Evolutionary conservation across 2,329 filamentous ascomycete genomes (phyloP).

Genomic region (Aspergillus cejpii): DNA sequence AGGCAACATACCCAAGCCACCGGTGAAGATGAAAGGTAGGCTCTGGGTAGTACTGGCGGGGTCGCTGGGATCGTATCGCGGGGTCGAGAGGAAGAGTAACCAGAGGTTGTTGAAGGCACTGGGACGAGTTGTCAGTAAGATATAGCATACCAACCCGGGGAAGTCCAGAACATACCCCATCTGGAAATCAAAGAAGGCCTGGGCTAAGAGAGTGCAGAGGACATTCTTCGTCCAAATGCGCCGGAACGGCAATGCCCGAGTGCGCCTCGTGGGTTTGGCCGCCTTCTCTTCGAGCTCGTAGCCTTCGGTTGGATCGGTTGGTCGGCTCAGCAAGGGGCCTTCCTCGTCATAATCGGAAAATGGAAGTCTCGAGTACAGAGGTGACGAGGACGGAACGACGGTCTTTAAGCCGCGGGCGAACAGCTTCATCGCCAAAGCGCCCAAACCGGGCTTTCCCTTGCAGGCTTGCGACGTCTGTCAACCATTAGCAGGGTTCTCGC

Average conservation of each 20-base stretch:
- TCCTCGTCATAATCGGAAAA: slow-evolving; percentile 34
- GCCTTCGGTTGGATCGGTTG: slow-evolving; percentile 26
- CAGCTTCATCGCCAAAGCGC: slow-evolving; percentile 29
- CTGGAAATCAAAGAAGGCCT: slow-evolving; percentile 67
- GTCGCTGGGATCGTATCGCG: slow-evolving; percentile 47
- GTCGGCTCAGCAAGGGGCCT: slow-evolving; percentile 29
- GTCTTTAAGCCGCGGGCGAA: slow-evolving; percentile 23
- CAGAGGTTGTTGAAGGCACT: slow-evolving; percentile 70
- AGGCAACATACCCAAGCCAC: slow-evolving; percentile 65
- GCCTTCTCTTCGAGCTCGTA: slow-evolving; percentile 37
- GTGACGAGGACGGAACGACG: slow-evolving; percentile 27
- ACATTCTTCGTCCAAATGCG: slow-evolving; percentile 52
- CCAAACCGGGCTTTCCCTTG: slow-evolving; percentile 43
- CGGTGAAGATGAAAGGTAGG: slow-evolving; percentile 56
- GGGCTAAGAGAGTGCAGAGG: slow-evolving; percentile 53
- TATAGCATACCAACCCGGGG: not conserved
- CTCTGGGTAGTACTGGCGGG: slow-evolving; percentile 37
- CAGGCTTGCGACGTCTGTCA: slow-evolving; percentile 45
- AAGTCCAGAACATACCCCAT: slow-evolving; percentile 38
- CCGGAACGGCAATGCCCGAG: slow-evolving; percentile 42
- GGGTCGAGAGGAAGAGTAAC: slow-evolving; percentile 70
- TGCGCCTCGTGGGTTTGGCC: slow-evolving; percentile 33
- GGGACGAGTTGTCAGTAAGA: slow-evolving; percentile 1
- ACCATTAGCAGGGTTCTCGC: slow-evolving; percentile 5
- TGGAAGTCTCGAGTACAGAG: slow-evolving; percentile 29